Evolutionary conservation across 805 yeast species (phyloP).

Genomic region (Monosporozyma unispora): DNA sequence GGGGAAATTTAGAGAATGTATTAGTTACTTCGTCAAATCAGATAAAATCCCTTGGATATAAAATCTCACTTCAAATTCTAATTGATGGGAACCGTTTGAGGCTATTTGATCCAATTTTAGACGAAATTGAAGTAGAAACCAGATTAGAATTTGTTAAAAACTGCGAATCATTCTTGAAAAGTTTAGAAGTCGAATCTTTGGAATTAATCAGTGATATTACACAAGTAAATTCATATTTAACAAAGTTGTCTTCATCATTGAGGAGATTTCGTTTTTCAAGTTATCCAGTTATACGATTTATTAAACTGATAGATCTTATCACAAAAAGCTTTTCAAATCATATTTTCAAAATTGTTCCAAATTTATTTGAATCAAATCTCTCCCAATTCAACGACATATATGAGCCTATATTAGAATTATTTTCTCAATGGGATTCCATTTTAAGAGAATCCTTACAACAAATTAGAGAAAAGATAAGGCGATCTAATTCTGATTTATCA

Average conservation of each 20-base stretch:
- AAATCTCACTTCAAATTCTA: constrained; percentile 49
- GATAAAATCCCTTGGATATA: constrained; percentile 44
- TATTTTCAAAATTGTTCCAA: constrained; percentile 33
- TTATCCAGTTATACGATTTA: constrained; percentile 58
- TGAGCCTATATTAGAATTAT: constrained; percentile 26
- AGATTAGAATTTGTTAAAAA: constrained; percentile 42
- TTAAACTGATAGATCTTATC: constrained; percentile 57
- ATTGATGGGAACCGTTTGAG: constrained; percentile 64
- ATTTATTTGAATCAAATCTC: constrained; percentile 39
- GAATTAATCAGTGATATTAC: constrained; percentile 37
- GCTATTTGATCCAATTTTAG: constrained; percentile 48
- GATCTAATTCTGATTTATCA: constrained; percentile 2
- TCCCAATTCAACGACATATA: constrained; percentile 29
- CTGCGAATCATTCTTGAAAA: constrained; percentile 58
- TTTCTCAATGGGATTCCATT: constrained; percentile 49
- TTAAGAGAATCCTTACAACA: constrained; percentile 26
- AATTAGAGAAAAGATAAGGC: constrained; percentile 67
- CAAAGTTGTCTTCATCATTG: constrained; percentile 48
- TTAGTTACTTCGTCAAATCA: constrained; percentile 50
- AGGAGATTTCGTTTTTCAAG: constrained; percentile 49
- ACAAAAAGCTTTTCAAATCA: constrained; percentile 46
- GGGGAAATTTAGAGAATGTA: constrained; percentile 64
- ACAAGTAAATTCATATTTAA: constrained; percentile 38
- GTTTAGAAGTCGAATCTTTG: constrained; percentile 59
- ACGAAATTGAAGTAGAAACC: constrained; percentile 58